phyloP scores from a whole-genome alignment of 495 filamentous ascomycete species.

The Aspergillus sclerotioniger region DNA sequence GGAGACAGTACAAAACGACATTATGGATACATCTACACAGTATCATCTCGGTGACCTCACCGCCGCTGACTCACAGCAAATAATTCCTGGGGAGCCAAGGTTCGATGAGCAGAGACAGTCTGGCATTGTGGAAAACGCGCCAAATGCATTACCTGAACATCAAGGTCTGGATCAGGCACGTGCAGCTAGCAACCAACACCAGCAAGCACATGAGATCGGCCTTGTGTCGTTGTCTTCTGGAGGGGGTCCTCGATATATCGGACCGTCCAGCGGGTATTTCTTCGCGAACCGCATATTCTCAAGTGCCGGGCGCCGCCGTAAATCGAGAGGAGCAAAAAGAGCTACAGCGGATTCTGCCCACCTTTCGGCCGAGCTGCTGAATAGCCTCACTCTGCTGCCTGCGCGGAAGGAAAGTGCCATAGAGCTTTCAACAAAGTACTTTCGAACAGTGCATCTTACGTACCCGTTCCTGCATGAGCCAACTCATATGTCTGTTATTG shows the following conservation, averaged over 20 bases:
- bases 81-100: neutral
- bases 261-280: constrained; percentile 43
- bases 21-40: neutral
- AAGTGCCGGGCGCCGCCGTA: constrained; percentile 30
- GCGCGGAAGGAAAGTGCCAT: constrained; percentile 32
- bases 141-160: neutral
- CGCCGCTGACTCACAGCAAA: neutral
- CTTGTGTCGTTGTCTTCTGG: constrained; percentile 38
- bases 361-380: constrained; percentile 32
- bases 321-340: neutral
- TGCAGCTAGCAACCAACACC: constrained; percentile 6
- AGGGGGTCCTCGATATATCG: constrained; percentile 37
- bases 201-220: constrained; percentile 39
- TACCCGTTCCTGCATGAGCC: constrained; percentile 46
- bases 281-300: constrained; percentile 43
- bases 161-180: neutral
- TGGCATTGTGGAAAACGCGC: neutral
- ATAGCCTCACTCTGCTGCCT: constrained; percentile 36
- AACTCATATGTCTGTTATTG: constrained; percentile 34
- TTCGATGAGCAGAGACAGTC: neutral
- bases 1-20: neutral
- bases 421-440: constrained; percentile 41
- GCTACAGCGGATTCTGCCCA: constrained; percentile 15
- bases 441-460: constrained; percentile 37
- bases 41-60: neutral